Base-by-base conservation (phyloP, 2,329 filamentous ascomycete species). In the Talaromyces sp. region DNA sequence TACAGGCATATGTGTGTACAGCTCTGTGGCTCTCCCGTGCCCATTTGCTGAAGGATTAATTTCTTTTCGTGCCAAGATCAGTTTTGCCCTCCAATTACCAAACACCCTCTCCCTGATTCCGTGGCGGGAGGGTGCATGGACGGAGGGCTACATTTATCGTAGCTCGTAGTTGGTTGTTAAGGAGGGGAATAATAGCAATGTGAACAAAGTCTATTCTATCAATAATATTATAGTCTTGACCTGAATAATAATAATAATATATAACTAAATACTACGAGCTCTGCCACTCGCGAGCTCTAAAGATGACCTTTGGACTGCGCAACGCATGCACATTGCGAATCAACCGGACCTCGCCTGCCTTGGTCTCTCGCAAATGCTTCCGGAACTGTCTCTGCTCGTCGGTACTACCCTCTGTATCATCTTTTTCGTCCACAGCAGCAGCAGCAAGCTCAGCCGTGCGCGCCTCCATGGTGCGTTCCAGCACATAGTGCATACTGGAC, bases 401-500 rank as follows among this genome's bases (percentile, higher is more conserved):
- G 23, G 65, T 69, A n/a, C 36, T 69, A 23, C 36, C 34, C 42
- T 36, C 50, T 12, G 31, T 33, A 14, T 34, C 68, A 23, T 70
- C 69, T 14, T 67, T 61, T 1, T 63, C 59, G 8, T 67, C 62
- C 3, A 61, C 51, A 36, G 62, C 51, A 36, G 71, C 68, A 51
- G 61, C 67, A 40, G 73, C 78, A 79, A 94, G 85, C 67, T 87
- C 86, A 64, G 82, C 80, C 67, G 88, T 83, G 61, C 92, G 90
- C 67, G 84, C 85, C 64, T 82, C 81, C 67, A 86, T 83, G 6
- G 89, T 91, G 73, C 84, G 84, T 66, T 82, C 81, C 52, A 99
- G 80, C 44, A 98, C 87, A 68, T 88, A 86, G 72, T 97, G 91
- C 94, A 99, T 98, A 72, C 89, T 95, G 8, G 90, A 92, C 30